Evolutionary conservation across 148 eudicot species (phyloP).

Genomic region (Fagopyrum tataricum): DNA sequence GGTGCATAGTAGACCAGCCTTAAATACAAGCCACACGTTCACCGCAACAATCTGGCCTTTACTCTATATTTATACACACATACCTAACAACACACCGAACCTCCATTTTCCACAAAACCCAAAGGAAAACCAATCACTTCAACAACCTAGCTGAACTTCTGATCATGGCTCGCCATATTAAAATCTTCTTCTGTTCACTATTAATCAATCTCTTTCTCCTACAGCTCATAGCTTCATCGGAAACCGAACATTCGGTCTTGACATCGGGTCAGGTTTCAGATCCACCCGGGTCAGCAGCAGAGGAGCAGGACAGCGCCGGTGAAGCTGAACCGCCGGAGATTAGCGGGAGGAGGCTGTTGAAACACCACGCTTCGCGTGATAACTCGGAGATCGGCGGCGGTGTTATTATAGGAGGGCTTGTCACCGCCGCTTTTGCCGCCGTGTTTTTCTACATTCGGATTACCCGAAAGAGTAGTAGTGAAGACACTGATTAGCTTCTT

Average conservation of each 20-base stretch:
- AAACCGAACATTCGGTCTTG: not conserved
- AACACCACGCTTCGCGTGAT: constrained; percentile 23
- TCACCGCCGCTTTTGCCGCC: constrained; percentile 37
- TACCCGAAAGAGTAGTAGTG: constrained; percentile 23
- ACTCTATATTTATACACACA: too few relatives aligned
- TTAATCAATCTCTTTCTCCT: not conserved
- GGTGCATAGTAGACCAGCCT: too few relatives aligned
- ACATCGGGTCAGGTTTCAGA: not conserved
- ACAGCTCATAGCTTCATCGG: not conserved
- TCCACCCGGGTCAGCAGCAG: constrained; percentile 4
- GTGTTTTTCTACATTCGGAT: constrained; percentile 46
- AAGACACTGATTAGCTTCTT: not conserved
- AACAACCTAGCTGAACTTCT: too few relatives aligned
- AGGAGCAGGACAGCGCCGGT: not conserved
- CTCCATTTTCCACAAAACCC: too few relatives aligned
- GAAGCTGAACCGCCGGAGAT: constrained; percentile 21
- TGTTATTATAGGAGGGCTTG: constrained; percentile 44
- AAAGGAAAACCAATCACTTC: too few relatives aligned
- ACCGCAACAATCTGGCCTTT: too few relatives aligned
- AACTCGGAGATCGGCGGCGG: constrained; percentile 47
- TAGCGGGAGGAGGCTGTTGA: constrained; percentile 17
- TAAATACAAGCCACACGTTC: too few relatives aligned
- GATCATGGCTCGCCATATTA: not conserved
- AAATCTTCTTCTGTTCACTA: not conserved
- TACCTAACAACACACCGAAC: too few relatives aligned